Evolutionary conservation across 306 rosid species (phyloP), one percentile per base, ranked within the genome.

Genomic region (Ochetophila trinervis): DNA sequence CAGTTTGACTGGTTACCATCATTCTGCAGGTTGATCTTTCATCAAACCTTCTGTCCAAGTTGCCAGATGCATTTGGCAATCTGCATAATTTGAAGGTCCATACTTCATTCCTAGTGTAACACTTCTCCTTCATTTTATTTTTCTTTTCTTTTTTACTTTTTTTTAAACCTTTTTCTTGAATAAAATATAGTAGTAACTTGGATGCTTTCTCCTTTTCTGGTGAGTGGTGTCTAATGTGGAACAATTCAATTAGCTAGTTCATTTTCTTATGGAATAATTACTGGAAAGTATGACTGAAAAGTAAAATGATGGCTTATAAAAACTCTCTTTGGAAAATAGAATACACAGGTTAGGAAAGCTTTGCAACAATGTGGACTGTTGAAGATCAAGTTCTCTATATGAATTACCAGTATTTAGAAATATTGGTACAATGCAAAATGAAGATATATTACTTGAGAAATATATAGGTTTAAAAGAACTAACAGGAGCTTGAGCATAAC

Each of bases 61-160:
- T 93, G 86, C 97, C 98, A 8, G 89, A 87, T 78, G 75, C 91
- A 63, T 68, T 86, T 72, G 78, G 88, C 64, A 75, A 65, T 80
- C 77, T 93, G 80, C 76, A 44, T 62, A 83, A 80, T 68, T 75
- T 93, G 80, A 93, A 93, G 98, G 97, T 90, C 47, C 27, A 45
- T 32, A 62, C 73, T 48, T 35, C 16, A 3, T 67, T 23, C 24
- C 51, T 34, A 4, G 44, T 60, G 21, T 40, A 15, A 54, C 35
- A 53, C 32, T 42, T 70, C 14, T 53, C 45, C 45, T 15, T 49
- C 56, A 44, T 20, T 19, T 11, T 40, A 42, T 61, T 63, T 3
- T 30, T 4, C 47, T 53, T 19, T 22, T 18, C 15, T 2, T 19
- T 42, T 11, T 14, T 19, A 5, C 4, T 10, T 19, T 18, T 17